phyloP scores from a whole-genome alignment of 139 green algal genomes.

The Coccomyxa sp. region DNA sequence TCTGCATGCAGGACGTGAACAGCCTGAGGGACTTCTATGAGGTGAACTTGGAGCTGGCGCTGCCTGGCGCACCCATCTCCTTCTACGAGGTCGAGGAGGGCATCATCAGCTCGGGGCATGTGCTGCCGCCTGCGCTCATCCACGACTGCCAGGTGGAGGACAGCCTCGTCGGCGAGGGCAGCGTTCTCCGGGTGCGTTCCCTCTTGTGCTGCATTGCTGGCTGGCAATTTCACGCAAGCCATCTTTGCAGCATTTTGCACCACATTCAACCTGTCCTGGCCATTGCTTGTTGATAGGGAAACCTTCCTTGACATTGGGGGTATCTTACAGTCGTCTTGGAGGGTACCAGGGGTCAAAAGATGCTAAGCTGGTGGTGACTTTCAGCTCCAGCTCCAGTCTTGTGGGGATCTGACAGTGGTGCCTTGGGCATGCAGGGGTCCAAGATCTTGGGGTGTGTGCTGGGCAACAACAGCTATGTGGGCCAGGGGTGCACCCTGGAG shows the following conservation, averaged over 20 bases:
- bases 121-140: constrained; percentile 59
- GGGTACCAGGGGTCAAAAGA: too few species aligned
- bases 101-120: constrained; percentile 56
- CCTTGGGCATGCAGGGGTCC: constrained; percentile 26
- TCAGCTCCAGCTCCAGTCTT: too few species aligned
- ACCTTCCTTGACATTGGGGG: too few species aligned
- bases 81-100: constrained; percentile 42
- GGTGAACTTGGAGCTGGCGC: constrained; percentile 65
- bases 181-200: constrained; percentile 39
- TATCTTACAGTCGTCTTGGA: too few species aligned
- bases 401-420: too few species aligned
- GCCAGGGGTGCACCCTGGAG: constrained; percentile 46
- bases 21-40: constrained; percentile 72
- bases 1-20: constrained; percentile 33
- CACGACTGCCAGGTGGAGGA: constrained; percentile 38
- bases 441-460: constrained; percentile 59
- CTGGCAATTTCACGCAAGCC: neutral
- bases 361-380: too few species aligned
- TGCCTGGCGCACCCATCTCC: constrained; percentile 10
- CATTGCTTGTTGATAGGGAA: too few species aligned
- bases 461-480: constrained; percentile 56
- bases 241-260: too few species aligned
- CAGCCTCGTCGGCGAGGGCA: constrained; percentile 63
- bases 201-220: neutral
- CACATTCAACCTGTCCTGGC: too few species aligned